A percentile compares a stretch with the other conserved stretches of the same genome.
Evolutionary conservation across 2,329 filamentous ascomycete species (phyloP).

Genomic region (Elsinoe ampelina): DNA sequence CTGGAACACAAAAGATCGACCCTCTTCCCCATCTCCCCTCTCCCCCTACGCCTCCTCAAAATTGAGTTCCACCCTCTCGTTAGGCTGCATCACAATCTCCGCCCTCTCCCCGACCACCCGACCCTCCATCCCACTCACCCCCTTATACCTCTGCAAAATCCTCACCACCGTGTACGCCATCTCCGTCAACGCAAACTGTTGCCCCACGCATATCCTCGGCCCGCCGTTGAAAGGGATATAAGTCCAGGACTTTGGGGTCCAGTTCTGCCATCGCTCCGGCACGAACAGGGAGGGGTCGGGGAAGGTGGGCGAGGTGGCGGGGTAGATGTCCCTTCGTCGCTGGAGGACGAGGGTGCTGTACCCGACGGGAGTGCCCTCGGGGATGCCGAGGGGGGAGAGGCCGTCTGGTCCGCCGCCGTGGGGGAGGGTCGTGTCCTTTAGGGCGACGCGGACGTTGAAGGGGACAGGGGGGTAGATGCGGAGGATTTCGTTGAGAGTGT

Average conservation of each 20-base stretch:
- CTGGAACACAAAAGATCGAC: neutral
- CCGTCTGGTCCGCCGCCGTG: constrained; percentile 40
- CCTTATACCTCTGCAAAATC: constrained; percentile 36
- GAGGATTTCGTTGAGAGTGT: constrained; percentile 36
- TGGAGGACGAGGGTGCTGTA: constrained; percentile 43
- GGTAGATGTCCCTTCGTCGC: constrained; percentile 41
- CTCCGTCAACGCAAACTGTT: constrained; percentile 44
- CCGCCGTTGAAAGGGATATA: constrained; percentile 42
- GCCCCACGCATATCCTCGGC: constrained; percentile 42
- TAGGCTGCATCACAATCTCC: constrained; percentile 42
- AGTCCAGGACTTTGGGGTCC: constrained; percentile 42
- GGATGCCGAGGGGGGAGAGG: constrained; percentile 35
- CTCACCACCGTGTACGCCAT: constrained; percentile 41
- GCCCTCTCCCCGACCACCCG: constrained; percentile 32
- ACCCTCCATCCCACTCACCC: constrained; percentile 30
- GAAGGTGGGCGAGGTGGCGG: constrained; percentile 28
- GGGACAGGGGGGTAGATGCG: constrained; percentile 42
- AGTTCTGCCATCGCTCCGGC: constrained; percentile 42
- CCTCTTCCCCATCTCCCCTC: neutral
- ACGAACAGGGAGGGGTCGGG: constrained; percentile 34
- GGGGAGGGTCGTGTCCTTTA: constrained; percentile 41
- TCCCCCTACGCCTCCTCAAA: constrained; percentile 22
- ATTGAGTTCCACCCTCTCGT: constrained; percentile 31
- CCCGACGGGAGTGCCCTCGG: constrained; percentile 36
- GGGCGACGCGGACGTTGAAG: constrained; percentile 40